phyloP scores from a whole-genome alignment of 805 yeast species.

The Candida hispaniensis region DNA sequence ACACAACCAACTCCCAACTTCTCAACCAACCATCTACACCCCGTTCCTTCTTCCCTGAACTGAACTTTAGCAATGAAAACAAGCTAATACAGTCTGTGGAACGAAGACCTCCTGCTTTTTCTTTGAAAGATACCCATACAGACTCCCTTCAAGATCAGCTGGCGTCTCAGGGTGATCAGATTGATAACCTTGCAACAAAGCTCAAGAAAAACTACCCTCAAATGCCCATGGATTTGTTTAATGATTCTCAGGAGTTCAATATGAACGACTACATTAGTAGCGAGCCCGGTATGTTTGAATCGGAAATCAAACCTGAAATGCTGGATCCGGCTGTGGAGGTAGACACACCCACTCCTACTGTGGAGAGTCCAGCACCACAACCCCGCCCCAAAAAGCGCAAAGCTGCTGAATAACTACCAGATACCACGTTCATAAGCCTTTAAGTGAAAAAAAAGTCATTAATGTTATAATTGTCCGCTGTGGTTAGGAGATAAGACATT shows the following conservation, averaged over 20 bases:
- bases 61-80: conserved; percentile 15
- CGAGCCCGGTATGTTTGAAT: conserved; percentile 14
- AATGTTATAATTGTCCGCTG: too few species aligned
- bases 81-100: conserved; percentile 14
- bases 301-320: conserved; percentile 10
- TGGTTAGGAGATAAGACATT: too few species aligned
- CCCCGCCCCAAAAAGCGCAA: conserved; percentile 14
- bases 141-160: conserved; percentile 14
- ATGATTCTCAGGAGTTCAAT: conserved; percentile 9
- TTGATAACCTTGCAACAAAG: conserved; percentile 12
- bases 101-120: too few species aligned
- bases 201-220: conserved; percentile 14
- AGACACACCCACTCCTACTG: conserved; percentile 8
- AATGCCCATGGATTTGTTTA: conserved; percentile 6
- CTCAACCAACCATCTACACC: conserved; percentile 16
- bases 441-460: too few species aligned
- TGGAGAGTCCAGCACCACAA: too few species aligned
- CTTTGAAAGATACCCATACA: too few species aligned
- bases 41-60: conserved; percentile 19
- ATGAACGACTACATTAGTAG: conserved; percentile 14
- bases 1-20: too few species aligned
- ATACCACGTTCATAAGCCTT: too few species aligned
- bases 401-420: conserved; percentile 12
- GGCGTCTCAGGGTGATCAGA: conserved; percentile 9
- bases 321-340: conserved; percentile 8